Evolutionary conservation across 768 basidiomycete genomes (phyloP), one percentile per base, ranked within the genome.

Genomic region (Russula griseocarnosa): DNA sequence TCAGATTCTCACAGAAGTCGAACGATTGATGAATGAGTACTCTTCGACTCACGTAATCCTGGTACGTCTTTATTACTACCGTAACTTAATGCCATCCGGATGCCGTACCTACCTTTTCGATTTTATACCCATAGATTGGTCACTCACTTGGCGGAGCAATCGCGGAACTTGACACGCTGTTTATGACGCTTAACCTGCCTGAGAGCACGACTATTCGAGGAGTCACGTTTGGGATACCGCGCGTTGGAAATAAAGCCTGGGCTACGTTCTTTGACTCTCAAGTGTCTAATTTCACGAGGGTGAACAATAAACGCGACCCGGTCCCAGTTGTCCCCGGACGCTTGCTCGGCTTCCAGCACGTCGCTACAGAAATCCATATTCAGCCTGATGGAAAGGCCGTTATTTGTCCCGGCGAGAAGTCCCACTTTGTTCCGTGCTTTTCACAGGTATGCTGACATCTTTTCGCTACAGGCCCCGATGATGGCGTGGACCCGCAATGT

Each of bases 401-500:
- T 9, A 24, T 59, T 34, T 69, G 67, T 36, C 42, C 53, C 5
- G 65, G 67, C 40, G 22, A 60, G 57, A 36, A 13, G 38, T 16
- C 11, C 20, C 13, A 28, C 46, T 13, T 20, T 18, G 22, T 46
- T 32, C 55, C 32, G 7, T 14, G 20, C 13, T 46, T 36, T 22
- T 14, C n/a, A 5, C n/a, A 11, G 26, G 20, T 3, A 13, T 53
- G 52, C 32, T 52, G 18, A 66, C 34, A 16, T 42, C 24, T 36
- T 14, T 20, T 38, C 51, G 49, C 28, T 28, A 40, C 20, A 68
- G 67, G 66, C 0, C 73, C 83, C 60, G 86, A 88, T 69, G 81
- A 88, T 65, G 77, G 77, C 6, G 79, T 76, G 16, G 82, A 84
- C 60, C 24, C 76, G 14, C 74, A 81, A 60, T 88, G 87, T 73